Conservation (phyloP, 2,329 filamentous ascomycete species). For the Samsoniella hepiali region DNA sequence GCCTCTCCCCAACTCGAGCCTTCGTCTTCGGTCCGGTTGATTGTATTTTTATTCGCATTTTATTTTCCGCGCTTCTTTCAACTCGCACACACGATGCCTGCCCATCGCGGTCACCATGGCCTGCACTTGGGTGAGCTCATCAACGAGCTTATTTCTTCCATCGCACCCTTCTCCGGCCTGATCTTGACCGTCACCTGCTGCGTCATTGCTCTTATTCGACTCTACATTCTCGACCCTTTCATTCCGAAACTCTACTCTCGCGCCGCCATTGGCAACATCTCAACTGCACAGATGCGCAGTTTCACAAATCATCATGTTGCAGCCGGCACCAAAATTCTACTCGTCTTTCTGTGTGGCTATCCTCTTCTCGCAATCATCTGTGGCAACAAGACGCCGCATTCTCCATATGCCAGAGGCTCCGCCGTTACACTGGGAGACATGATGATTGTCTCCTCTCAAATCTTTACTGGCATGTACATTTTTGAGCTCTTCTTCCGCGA, state of each 20-base stretch:
- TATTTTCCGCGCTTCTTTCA: background rate
- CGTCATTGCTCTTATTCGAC: constrained; percentile 15
- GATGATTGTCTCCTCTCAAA: constrained; percentile 16
- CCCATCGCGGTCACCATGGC: constrained; percentile 4
- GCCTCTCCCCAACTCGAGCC: background rate
- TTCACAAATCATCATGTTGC: constrained; percentile 19
- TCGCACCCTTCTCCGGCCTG: constrained; percentile 15
- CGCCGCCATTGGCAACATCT: background rate
- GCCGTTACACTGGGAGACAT: constrained; percentile 14
- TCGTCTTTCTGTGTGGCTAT: constrained; percentile 15
- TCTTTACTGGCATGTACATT: constrained; percentile 18
- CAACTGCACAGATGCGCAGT: constrained; percentile 11
- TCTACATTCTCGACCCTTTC: constrained; percentile 16
- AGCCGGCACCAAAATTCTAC: constrained; percentile 17
- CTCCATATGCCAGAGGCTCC: constrained; percentile 14
- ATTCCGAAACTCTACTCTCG: constrained; percentile 14
- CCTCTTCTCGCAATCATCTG: constrained; percentile 17
- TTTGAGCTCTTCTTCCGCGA: constrained; percentile 19
- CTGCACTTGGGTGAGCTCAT: constrained; percentile 15
- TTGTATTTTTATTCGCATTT: background rate
- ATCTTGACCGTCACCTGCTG: constrained; percentile 19
- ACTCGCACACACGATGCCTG: background rate
- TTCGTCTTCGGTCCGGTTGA: background rate
- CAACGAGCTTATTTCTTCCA: constrained; percentile 9
- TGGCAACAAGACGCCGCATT: constrained; percentile 8